phyloP scores from a whole-genome alignment of 371 early-diverging fungal genomes.

The Mortierella sp. region DNA sequence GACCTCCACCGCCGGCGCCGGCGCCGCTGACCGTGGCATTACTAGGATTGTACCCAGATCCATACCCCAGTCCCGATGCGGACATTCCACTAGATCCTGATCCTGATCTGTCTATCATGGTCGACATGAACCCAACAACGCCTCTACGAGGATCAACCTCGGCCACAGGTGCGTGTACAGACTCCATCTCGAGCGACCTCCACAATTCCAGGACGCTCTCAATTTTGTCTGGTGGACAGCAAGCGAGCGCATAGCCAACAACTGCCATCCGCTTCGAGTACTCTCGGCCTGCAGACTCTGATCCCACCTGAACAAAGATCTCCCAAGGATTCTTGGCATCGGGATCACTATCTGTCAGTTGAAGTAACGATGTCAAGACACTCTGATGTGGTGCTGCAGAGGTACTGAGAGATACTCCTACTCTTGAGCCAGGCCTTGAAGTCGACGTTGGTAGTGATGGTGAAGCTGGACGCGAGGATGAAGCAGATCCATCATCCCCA shows the following conservation, averaged over 20 bases:
- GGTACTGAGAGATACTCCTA: neutral
- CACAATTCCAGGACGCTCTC: conserved; percentile 68
- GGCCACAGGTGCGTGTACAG: conserved; percentile 41
- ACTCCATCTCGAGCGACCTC: conserved; percentile 64
- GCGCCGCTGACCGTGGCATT: conserved; percentile 7
- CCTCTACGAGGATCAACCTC: conserved; percentile 43
- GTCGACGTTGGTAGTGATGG: conserved; percentile 2
- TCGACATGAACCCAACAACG: conserved; percentile 51
- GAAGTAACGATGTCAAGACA: neutral
- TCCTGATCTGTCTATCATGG: conserved; percentile 43
- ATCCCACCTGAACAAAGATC: conserved; percentile 43
- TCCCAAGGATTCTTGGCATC: conserved; percentile 43
- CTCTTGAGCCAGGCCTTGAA: conserved; percentile 27
- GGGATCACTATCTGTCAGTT: conserved; percentile 7
- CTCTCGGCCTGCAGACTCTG: conserved; percentile 44
- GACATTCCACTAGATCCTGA: conserved; percentile 18
- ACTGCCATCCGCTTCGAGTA: conserved; percentile 60
- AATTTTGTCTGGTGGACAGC: conserved; percentile 71
- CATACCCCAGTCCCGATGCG: conserved; percentile 8
- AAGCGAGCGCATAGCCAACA: conserved; percentile 71
- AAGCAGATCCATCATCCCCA: neutral
- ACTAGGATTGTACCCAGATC: conserved; percentile 22
- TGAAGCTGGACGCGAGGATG: conserved; percentile 15
- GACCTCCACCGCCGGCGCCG: conserved; percentile 19
- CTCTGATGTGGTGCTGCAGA: neutral